Base-by-base conservation (phyloP, 2,329 filamentous ascomycete genomes). In the Botryotinia calthae region DNA sequence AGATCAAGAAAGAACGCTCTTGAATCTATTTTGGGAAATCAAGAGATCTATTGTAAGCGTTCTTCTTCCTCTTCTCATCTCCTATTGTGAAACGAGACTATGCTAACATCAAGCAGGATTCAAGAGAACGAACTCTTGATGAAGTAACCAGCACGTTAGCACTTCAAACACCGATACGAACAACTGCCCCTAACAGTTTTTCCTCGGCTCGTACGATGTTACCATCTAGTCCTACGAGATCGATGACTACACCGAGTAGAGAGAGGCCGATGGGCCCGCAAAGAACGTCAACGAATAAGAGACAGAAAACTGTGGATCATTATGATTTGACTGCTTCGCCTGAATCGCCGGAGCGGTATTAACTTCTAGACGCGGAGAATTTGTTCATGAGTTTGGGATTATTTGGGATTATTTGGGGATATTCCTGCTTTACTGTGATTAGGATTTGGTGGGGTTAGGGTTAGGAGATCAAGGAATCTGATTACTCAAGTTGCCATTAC, bases 1-100 rank as follows among this genome's bases (percentile, higher is more conserved):
- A 2, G 18, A 67, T 0, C 48, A 67, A n/a, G 65, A 67, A 42
- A 14, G 10, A 31, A 25, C 6, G 10, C 65, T 67, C 22, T 67
- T 67, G 48, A 31, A 22, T 16, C 34, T 67, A 8, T 67, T 67
- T n/a, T 67, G 65, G 65, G n/a, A 67, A 42, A 25, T 67, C 65
- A 67, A 67, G 34, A 67, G 20, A 7, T 56, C 65, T 4, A 10
- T 56, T n/a, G 65, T 67, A 56, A 31, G 37, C 40, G 16, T 1
- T 48, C 7, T 8, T 40, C 20, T 16, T 34, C 16, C 14, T 25
- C 40, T 10, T 9, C 20, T n/a, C 28, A 3, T 10, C 51, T 44
- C 44, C 31, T 16, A n/a, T 31, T n/a, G 28, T 25, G 4, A 22
- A 42, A 9, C 10, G 18, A 4, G 16, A n/a, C 9, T 20, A 25